Conservation (phyloP, 2,329 filamentous ascomycete genomes). For the Sarocladiaceae sp. region DNA sequence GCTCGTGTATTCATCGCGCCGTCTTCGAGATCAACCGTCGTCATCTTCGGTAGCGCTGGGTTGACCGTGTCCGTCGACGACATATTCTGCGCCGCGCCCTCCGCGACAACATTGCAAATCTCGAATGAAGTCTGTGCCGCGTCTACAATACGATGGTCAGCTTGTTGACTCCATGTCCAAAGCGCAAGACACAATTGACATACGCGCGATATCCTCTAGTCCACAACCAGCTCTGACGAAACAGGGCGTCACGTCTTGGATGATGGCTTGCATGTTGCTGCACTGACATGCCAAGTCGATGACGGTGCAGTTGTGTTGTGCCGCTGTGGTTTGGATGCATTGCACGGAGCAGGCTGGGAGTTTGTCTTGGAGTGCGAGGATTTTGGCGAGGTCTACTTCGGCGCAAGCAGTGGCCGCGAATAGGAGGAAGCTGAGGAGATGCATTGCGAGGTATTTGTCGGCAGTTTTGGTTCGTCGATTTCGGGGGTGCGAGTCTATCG, state of each 20-base stretch:
- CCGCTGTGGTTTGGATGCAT: slow-evolving; percentile 30
- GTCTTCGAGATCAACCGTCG: neutral
- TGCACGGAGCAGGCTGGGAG: slow-evolving; percentile 34
- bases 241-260: slow-evolving; percentile 28
- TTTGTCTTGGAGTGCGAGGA: slow-evolving; percentile 14
- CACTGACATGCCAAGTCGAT: slow-evolving; percentile 35
- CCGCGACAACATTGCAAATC: slow-evolving; percentile 1
- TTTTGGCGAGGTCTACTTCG: slow-evolving; percentile 14
- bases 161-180: neutral
- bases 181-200: no score
- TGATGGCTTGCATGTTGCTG: slow-evolving; percentile 28
- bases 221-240: slow-evolving; percentile 28
- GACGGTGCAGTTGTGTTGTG: slow-evolving; percentile 26
- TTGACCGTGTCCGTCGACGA: neutral
- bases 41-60: neutral
- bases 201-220: slow-evolving; percentile 24
- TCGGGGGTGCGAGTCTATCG: no score
- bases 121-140: neutral
- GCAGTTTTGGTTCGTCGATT: no score
- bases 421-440: slow-evolving; percentile 10
- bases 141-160: neutral
- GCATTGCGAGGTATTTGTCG: neutral
- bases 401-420: slow-evolving; percentile 12
- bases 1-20: neutral
- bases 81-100: neutral